phyloP scores from a whole-genome alignment of 768 basidiomycete genomes.

The Psilocybe subaeruginosa region DNA sequence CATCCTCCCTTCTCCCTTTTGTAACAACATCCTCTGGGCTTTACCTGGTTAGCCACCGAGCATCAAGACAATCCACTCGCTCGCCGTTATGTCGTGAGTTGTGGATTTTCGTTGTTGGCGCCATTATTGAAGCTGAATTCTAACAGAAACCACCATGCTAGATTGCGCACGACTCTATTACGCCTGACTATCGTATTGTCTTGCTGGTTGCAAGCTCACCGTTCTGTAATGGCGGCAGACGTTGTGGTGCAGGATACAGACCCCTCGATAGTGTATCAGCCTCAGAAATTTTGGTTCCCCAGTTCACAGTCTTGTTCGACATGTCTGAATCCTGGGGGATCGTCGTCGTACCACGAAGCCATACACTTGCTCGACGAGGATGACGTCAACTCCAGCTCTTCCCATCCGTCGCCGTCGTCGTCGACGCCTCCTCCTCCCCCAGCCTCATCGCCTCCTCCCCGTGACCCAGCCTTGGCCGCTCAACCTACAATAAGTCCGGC shows the following conservation, averaged over 20 bases:
- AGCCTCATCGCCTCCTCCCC: neutral
- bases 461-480: neutral
- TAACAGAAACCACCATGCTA: constrained; percentile 11
- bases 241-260: constrained; percentile 42
- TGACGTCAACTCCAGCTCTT: constrained; percentile 18
- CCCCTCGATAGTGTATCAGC: constrained; percentile 39
- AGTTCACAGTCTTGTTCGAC: constrained; percentile 30
- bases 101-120: neutral
- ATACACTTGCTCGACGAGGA: constrained; percentile 24
- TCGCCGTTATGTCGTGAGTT: constrained; percentile 21
- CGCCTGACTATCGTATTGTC: constrained; percentile 22
- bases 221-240: constrained; percentile 28
- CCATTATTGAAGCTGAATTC: neutral
- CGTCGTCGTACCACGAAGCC: constrained; percentile 39
- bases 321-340: constrained; percentile 31
- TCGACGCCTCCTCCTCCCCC: neutral
- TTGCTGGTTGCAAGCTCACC: constrained; percentile 19
- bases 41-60: constrained; percentile 9
- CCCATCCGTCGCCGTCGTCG: neutral
- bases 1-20: constrained; percentile 17
- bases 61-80: neutral
- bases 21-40: constrained; percentile 9
- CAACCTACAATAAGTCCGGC: neutral
- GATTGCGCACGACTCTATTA: constrained; percentile 19
- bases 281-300: constrained; percentile 37